phyloP scores from a whole-genome alignment of 208 protist genomes.

The Angomonas ambiguus region DNA sequence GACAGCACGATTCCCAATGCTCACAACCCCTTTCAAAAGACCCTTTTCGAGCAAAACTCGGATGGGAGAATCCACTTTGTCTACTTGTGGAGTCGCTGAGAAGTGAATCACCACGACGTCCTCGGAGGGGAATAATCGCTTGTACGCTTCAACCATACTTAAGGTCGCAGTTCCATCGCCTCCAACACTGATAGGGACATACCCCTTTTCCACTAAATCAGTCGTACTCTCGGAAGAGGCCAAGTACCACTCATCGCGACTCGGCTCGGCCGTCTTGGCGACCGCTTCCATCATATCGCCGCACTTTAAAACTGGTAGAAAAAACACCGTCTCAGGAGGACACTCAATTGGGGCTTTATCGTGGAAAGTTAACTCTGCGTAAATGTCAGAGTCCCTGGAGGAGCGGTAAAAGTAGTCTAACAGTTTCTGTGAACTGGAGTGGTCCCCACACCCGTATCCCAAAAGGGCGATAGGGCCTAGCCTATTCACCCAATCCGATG shows the following conservation, averaged over 20 bases:
- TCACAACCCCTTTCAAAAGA: slow-evolving; percentile 71
- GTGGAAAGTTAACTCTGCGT: slow-evolving; percentile 73
- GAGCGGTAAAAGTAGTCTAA: slow-evolving; percentile 51
- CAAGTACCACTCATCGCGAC: slow-evolving; percentile 66
- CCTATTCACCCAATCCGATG: slow-evolving; percentile 61
- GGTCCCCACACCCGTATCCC: slow-evolving; percentile 37
- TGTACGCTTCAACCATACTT: slow-evolving; percentile 77
- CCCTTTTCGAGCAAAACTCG: slow-evolving; percentile 67
- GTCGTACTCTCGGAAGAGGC: slow-evolving; percentile 45
- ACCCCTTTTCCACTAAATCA: slow-evolving; percentile 76
- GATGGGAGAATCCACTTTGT: slow-evolving; percentile 30
- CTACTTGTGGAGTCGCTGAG: slow-evolving; percentile 42
- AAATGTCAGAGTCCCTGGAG: slow-evolving; percentile 68
- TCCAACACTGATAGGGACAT: slow-evolving; percentile 67
- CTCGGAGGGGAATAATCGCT: slow-evolving; percentile 61
- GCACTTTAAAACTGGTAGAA: slow-evolving; percentile 70
- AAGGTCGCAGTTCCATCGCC: slow-evolving; percentile 69
- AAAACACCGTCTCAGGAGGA: slow-evolving; percentile 70
- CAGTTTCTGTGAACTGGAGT: slow-evolving; percentile 27
- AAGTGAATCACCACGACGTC: slow-evolving; percentile 81
- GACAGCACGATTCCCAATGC: slow-evolving; percentile 71
- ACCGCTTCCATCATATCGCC: slow-evolving; percentile 34
- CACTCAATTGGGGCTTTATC: slow-evolving; percentile 66
- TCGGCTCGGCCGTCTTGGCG: not conserved
- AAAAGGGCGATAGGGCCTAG: slow-evolving; percentile 73